These are phyloP conservation scores for Rhamnella rubrinervis DNA, from an alignment of 331 rosid genomes.

Conservation along the genomic window DNA sequence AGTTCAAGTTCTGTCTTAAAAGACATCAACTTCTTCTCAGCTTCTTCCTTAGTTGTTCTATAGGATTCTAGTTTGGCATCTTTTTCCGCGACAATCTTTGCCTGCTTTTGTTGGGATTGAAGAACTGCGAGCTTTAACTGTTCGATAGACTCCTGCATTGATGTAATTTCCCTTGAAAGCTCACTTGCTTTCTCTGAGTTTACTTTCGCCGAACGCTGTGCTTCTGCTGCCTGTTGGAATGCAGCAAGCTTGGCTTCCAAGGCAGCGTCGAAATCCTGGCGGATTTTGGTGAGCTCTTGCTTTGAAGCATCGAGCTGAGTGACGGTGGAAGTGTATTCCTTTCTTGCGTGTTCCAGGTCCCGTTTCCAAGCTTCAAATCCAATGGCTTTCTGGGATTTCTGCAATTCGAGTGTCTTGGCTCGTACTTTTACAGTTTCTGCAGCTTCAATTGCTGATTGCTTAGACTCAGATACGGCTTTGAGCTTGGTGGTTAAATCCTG, in stretches of 20 bases:
- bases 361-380: constrained; percentile 57
- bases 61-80: constrained; percentile 30
- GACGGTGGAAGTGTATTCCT: constrained; percentile 40
- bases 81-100: constrained; percentile 38
- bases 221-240: constrained; percentile 69
- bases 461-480: constrained; percentile 43
- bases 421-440: constrained; percentile 43
- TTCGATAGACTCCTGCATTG: constrained; percentile 48
- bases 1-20: constrained; percentile 54
- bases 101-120: constrained; percentile 49
- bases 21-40: constrained; percentile 39
- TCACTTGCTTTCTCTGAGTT: constrained; percentile 52
- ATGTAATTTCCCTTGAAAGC: constrained; percentile 51
- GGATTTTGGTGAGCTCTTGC: constrained; percentile 71
- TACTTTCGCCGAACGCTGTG: constrained; percentile 54
- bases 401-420: constrained; percentile 44
- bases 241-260: constrained; percentile 72
- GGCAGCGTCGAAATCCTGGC: constrained; percentile 77
- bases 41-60: constrained; percentile 32
- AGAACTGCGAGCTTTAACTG: constrained; percentile 44
- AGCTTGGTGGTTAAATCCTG: constrained; percentile 50
- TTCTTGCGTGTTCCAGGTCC: constrained; percentile 62
- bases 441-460: constrained; percentile 55
- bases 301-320: constrained; percentile 67
- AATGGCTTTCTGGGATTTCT: constrained; percentile 37